A percentile compares a stretch with the other conserved stretches of the same genome.
These are phyloP conservation scores for Pestalotiopsis sp. DNA, from an alignment of 2,329 filamentous ascomycete species.

Conservation along the genomic window DNA sequence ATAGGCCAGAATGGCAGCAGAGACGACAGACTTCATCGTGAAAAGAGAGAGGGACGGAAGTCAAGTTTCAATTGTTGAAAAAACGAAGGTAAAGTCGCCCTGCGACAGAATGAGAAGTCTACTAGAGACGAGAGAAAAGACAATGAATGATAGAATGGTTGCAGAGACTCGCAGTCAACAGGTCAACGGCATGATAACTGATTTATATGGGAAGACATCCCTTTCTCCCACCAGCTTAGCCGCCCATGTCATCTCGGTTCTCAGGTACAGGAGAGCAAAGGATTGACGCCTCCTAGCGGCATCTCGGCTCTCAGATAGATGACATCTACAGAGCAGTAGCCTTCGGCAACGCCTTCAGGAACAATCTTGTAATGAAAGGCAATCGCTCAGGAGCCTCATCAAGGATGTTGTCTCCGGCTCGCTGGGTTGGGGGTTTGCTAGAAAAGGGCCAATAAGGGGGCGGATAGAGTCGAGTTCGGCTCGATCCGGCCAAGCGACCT, in stretches of 20 bases:
- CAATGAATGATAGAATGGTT: neutral
- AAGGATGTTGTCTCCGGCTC: neutral
- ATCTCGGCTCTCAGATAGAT: constrained; percentile 8
- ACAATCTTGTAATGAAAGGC: neutral
- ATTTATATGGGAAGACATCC: neutral
- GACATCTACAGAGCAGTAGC: neutral
- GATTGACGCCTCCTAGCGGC: neutral
- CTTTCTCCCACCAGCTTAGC: neutral
- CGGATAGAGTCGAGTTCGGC: constrained; percentile 2
- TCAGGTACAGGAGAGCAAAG: neutral
- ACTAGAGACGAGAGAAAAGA: constrained; percentile 1
- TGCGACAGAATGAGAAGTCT: constrained; percentile 6
- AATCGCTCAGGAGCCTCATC: neutral
- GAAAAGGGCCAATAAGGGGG: neutral
- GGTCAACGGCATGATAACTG: neutral
- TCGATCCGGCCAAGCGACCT: constrained; percentile 10
- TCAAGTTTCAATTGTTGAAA: neutral
- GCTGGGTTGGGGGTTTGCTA: neutral
- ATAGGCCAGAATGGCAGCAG: constrained; percentile 31
- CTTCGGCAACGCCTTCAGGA: neutral
- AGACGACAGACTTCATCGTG: constrained; percentile 34
- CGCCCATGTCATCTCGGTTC: neutral
- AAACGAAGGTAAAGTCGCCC: constrained; percentile 12
- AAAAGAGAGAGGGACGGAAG: neutral
- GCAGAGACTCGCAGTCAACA: too few species aligned